Base-by-base conservation (phyloP, 2,329 filamentous ascomycete genomes). In the Xylaria sp. region DNA sequence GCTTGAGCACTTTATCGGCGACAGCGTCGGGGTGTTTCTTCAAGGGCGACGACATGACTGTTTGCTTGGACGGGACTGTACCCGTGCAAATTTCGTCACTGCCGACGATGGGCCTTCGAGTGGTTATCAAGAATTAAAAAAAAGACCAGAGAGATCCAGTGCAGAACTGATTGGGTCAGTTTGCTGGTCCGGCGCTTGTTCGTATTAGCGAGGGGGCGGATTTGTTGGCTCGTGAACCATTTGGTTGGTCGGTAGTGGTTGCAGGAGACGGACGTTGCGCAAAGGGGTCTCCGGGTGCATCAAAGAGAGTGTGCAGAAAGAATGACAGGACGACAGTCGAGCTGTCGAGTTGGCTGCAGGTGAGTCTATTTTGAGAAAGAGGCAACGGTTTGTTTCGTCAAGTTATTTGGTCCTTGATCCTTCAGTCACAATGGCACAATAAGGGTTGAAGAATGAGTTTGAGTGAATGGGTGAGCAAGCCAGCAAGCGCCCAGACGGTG, bases 1-100 rank as follows among this genome's bases (percentile, higher is more conserved):
- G 85, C 80, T 90, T 90, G 77, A 93, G 85, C 65, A 93, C 89
- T 80, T 88, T 88, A 79, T 91, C 90, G 63, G 85, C 88, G 64
- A 90, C 89, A 75, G 83, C 86, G 77, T 90, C 88, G 44, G 88
- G 88, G 76, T 90, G 87, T 74, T 87, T 86, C 80, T 88, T 88
- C 81, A 86, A 86, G 68, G 87, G 86, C 74, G 88, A 89, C 75
- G 87, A 82, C 87, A 89, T 89, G 75, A 70, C 83, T 36, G 61
- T 49, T 75, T 77, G 72, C 74, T 73, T 75, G 66, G 75, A 66
- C 71, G 74, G 67, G 66, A 72, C 57, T 48, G 51, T 68, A 64
- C 40, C 40, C 28, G 44, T 59, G 23, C 13, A 26, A 26, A 26
- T 20, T 26, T 48, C 17, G 4, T 28, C 40, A 38, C 49, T 59